Percentiles rank a stretch among this genome's conserved stretches.
Evolutionary conservation across 805 yeast genomes (phyloP).

Genomic region (Starmerella cellae): DNA sequence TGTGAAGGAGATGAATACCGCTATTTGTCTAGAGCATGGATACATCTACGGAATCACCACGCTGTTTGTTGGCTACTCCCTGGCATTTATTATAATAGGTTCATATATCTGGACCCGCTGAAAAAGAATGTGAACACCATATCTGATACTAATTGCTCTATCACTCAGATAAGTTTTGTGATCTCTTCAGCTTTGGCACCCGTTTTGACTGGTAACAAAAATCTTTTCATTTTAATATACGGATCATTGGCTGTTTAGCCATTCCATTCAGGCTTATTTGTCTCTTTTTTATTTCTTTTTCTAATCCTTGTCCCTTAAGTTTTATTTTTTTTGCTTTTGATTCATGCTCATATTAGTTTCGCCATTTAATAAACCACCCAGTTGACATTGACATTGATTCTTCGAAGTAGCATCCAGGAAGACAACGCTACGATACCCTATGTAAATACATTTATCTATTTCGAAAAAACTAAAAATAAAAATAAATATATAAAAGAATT

Average conservation of each 20-base stretch:
- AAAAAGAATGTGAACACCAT: too few species aligned
- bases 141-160: neutral
- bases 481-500: too few species aligned
- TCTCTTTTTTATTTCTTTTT: neutral
- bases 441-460: too few species aligned
- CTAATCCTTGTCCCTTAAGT: neutral
- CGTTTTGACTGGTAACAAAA: too few species aligned
- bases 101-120: slow-evolving; percentile 50
- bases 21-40: slow-evolving; percentile 29
- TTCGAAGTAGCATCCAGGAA: too few species aligned
- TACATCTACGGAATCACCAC: slow-evolving; percentile 42
- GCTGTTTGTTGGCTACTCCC: slow-evolving; percentile 35
- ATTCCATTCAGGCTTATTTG: neutral
- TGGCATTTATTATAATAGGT: slow-evolving; percentile 52
- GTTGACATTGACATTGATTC: too few species aligned
- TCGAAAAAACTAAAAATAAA: too few species aligned
- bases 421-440: too few species aligned
- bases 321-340: neutral
- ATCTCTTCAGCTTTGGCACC: too few species aligned
- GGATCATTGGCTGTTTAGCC: too few species aligned
- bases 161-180: neutral
- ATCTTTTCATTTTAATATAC: neutral
- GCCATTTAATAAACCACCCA: neutral
- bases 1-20: slow-evolving; percentile 45
- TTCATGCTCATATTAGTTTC: neutral